Percentiles rank a stretch among this genome's conserved stretches.
Evolutionary conservation across 2,329 filamentous ascomycete genomes (phyloP).

Genomic region (Juglanconis oblonga): DNA sequence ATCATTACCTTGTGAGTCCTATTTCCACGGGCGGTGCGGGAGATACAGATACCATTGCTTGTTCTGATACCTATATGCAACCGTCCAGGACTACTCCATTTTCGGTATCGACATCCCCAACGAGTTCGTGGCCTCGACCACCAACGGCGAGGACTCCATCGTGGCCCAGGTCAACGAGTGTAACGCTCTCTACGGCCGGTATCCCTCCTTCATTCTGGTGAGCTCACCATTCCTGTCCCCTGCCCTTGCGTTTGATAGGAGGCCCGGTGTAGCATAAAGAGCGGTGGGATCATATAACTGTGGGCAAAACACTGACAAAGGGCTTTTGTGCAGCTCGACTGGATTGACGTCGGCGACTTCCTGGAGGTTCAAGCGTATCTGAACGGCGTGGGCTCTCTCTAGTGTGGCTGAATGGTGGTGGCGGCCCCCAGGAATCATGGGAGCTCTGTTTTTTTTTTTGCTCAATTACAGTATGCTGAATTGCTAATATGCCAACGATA

Average conservation of each 20-base stretch:
- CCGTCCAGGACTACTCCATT: conserved; percentile 39
- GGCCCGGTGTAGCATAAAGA: too few species aligned
- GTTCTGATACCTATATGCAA: not conserved
- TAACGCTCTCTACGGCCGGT: conserved; percentile 27
- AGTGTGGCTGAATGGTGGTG: too few species aligned
- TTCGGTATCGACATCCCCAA: conserved; percentile 29
- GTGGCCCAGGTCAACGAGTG: conserved; percentile 38
- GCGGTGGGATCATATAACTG: too few species aligned
- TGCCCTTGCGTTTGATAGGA: too few species aligned
- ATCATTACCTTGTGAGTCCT: conserved; percentile 53
- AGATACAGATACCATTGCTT: too few species aligned
- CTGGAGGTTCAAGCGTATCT: conserved; percentile 10
- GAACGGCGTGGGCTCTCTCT: conserved; percentile 8
- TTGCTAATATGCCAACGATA: too few species aligned
- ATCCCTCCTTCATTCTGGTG: conserved; percentile 33
- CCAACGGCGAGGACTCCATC: conserved; percentile 46
- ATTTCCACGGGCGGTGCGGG: not conserved
- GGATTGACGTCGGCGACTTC: conserved; percentile 14
- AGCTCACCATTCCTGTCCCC: not conserved
- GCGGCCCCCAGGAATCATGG: too few species aligned
- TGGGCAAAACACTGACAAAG: not conserved
- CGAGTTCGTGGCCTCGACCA: conserved; percentile 34
- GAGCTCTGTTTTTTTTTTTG: too few species aligned
- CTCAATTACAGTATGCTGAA: too few species aligned
- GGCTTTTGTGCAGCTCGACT: conserved; percentile 11